Conservation (phyloP, 352 stramenopile species). For the Elongisporangium undulatum region DNA sequence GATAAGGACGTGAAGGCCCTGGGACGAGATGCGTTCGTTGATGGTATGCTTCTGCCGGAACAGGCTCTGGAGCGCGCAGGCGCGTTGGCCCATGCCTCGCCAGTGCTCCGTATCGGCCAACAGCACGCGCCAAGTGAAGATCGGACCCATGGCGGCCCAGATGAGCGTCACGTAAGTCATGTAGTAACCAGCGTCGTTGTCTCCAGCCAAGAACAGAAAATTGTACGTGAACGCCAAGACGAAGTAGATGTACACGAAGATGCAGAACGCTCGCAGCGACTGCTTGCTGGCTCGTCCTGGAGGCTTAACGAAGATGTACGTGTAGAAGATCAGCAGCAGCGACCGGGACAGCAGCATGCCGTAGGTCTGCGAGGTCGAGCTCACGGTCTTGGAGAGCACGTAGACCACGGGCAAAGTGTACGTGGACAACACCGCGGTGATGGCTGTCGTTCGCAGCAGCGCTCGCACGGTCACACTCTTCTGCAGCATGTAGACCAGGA, state of each 20-base stretch:
- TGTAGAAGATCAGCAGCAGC: slow-evolving; percentile 5
- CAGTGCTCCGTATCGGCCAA: slow-evolving; percentile 44
- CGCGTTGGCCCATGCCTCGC: slow-evolving; percentile 32
- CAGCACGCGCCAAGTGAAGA: slow-evolving; percentile 22
- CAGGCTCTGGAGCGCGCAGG: slow-evolving; percentile 22
- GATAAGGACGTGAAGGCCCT: slow-evolving; percentile 47
- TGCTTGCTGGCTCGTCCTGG: slow-evolving; percentile 10
- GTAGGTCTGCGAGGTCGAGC: neutral
- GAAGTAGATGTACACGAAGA: slow-evolving; percentile 8
- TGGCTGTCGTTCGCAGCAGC: slow-evolving; percentile 16
- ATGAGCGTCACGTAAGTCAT: slow-evolving; percentile 9
- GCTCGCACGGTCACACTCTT: slow-evolving; percentile 26
- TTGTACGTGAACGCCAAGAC: slow-evolving; percentile 4
- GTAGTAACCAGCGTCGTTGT: neutral
- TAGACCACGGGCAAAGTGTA: slow-evolving; percentile 26
- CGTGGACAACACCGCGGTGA: slow-evolving; percentile 16
- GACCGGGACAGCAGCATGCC: neutral
- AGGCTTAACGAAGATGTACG: slow-evolving; percentile 2
- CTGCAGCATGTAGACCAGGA: slow-evolving; percentile 32
- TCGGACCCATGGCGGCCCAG: slow-evolving; percentile 9
- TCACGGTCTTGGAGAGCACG: slow-evolving; percentile 1
- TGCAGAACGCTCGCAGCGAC: slow-evolving; percentile 8
- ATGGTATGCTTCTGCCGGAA: slow-evolving; percentile 12
- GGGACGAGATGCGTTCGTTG: slow-evolving; percentile 37
- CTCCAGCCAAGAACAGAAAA: neutral